A percentile compares a stretch with the other conserved stretches of the same genome.
Evolutionary conservation across 2,329 filamentous ascomycete species (phyloP).

Genomic region (Furcasterigmium sp.): DNA sequence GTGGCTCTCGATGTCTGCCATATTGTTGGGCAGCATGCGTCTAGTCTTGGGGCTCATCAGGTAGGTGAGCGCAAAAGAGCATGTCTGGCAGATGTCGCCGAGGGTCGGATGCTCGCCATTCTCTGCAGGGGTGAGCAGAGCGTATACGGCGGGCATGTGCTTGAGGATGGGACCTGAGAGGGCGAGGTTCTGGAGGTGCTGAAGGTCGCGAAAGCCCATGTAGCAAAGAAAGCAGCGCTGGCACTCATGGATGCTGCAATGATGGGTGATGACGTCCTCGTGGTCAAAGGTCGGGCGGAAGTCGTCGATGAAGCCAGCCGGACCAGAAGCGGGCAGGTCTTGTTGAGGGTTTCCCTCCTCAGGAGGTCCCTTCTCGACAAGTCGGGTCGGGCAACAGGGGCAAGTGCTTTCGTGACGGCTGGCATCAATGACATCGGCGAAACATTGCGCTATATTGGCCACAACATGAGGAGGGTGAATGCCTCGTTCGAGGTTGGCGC

Average conservation of each 20-base stretch:
- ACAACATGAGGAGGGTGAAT: no score
- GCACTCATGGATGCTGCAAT: neutral
- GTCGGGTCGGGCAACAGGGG: no score
- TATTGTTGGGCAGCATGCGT: neutral
- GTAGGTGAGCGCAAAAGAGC: neutral
- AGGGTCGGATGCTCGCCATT: neutral
- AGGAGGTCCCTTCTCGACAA: no score
- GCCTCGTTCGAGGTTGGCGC: no score
- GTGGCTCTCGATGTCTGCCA: neutral
- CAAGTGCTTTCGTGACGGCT: no score
- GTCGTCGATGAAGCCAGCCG: neutral
- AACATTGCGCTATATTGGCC: no score
- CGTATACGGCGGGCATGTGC: neutral
- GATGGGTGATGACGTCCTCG: neutral
- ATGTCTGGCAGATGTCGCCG: neutral
- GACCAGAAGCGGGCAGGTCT: no score
- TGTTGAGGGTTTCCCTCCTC: no score
- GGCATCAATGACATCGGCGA: no score
- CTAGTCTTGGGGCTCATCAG: slow-evolving; percentile 1
- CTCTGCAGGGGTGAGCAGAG: neutral
- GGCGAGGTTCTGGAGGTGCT: neutral
- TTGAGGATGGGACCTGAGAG: slow-evolving; percentile 1
- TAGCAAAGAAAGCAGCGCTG: neutral
- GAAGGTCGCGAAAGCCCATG: neutral
- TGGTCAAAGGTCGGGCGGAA: neutral